Conservation (phyloP, 2,329 filamentous ascomycete genomes). For the Endothia cerciana region DNA sequence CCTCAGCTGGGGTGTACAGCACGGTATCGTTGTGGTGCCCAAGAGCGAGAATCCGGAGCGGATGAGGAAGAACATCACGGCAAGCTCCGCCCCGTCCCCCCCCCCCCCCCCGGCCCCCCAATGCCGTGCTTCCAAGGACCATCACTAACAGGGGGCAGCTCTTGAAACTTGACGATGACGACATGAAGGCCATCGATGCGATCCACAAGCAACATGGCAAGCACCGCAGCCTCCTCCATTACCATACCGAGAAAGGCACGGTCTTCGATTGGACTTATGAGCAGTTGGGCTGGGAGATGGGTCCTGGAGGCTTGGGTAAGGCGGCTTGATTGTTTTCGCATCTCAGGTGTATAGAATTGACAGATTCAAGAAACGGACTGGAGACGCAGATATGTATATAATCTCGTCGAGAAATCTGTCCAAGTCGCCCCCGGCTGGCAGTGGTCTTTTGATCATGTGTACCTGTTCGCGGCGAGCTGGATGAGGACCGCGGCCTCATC, state of each 20-base stretch:
- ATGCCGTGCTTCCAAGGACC: too few species aligned
- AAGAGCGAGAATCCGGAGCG: constrained; percentile 28
- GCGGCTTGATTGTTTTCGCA: neutral
- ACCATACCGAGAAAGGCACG: constrained; percentile 11
- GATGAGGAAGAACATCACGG: constrained; percentile 26
- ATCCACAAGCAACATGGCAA: constrained; percentile 24
- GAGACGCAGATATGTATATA: neutral
- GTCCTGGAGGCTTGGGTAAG: constrained; percentile 12
- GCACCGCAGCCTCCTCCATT: constrained; percentile 26
- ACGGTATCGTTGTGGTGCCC: constrained; percentile 25
- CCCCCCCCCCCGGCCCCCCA: neutral
- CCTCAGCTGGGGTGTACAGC: constrained; percentile 26
- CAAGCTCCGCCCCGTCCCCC: constrained; percentile 2
- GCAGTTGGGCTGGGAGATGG: constrained; percentile 24
- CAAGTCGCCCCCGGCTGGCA: neutral
- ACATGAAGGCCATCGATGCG: constrained; percentile 16
- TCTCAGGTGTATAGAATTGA: neutral
- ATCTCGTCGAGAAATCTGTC: neutral
- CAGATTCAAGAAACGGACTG: neutral
- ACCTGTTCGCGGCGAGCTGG: neutral
- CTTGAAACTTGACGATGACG: constrained; percentile 21
- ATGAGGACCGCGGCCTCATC: neutral
- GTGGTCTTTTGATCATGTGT: neutral
- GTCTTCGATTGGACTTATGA: constrained; percentile 28
- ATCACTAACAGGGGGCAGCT: constrained; percentile 10